Evolutionary conservation across 306 rosid species (phyloP).

Genomic region (Bauhinia variegata): DNA sequence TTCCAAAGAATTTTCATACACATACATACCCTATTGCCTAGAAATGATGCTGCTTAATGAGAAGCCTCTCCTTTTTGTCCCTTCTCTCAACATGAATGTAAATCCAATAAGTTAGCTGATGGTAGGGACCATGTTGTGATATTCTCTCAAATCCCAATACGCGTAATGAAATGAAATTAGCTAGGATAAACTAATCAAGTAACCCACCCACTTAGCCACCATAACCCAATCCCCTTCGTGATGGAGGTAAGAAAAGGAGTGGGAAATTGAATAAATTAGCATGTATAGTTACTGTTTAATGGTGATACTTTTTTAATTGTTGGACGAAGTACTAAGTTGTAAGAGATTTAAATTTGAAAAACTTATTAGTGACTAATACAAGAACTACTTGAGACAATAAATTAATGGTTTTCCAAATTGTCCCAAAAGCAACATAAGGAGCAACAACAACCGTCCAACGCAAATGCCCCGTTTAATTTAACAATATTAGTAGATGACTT

Average conservation of each 20-base stretch:
- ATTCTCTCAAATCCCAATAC: too few relatives aligned
- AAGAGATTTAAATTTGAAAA: conserved; percentile 45
- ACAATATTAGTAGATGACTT: conserved; percentile 65
- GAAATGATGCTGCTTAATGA: conserved; percentile 50
- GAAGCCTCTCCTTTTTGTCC: conserved; percentile 48
- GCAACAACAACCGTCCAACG: conserved; percentile 67
- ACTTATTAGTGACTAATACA: conserved; percentile 59
- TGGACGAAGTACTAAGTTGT: too few relatives aligned
- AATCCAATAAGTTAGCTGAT: too few relatives aligned
- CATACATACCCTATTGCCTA: too few relatives aligned
- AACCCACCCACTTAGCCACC: conserved; percentile 66
- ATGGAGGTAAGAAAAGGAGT: conserved; percentile 43
- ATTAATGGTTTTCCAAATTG: conserved; percentile 57
- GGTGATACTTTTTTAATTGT: too few relatives aligned
- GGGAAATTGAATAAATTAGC: conserved; percentile 59
- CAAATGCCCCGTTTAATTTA: conserved; percentile 49
- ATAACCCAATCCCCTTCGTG: conserved; percentile 42
- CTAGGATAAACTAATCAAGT: too few relatives aligned
- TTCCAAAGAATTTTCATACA: too few relatives aligned
- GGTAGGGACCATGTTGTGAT: too few relatives aligned
- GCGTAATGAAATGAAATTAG: too few relatives aligned
- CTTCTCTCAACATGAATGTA: too few relatives aligned
- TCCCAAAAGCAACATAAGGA: conserved; percentile 55
- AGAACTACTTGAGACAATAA: conserved; percentile 65
- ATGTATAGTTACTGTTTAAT: too few relatives aligned